Evolutionary conservation across 73 alveolate genomes (phyloP), one percentile per base, ranked within the genome.

Genomic region (Durusdinium trenchii): DNA sequence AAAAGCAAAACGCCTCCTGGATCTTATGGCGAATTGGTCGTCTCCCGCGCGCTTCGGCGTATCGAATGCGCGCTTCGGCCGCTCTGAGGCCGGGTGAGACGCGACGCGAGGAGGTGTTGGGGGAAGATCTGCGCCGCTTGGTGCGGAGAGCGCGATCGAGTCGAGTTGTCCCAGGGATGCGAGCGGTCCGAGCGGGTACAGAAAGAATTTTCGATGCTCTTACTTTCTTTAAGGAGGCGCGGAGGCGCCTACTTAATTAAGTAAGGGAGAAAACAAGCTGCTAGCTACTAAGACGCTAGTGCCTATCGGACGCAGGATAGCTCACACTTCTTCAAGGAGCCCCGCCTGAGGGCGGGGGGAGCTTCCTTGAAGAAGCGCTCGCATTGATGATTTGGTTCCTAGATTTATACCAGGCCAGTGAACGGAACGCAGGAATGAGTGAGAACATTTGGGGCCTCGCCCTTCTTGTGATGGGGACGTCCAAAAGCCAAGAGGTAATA

Each of bases 21-120:
- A n/a, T n/a, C n/a, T n/a, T n/a, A n/a, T n/a, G n/a, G n/a, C n/a
- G n/a, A n/a, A n/a, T 60, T 60, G 73, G 30, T 60, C 0, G 30
- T 32, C 3, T 60, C 73, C 73, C 30, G 73, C 73, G 30, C 73
- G 1, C 30, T 60, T 23, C 3, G 1, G 18, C 73, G 81, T 42
- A 18, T 42, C 81, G 79, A 9, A n/a, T n/a, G 73, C 73, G 30
- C 73, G 1, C 30, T 60, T 23, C 3, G 1, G 18, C 73, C 43
- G 43, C 36, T 42, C 81, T 23, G 16, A 87, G 95, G 95, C 85
- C 95, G 16, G 69, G 86, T 18, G 71, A 87, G 75, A 2, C 85
- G 69, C 57, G 45, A 9, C 84, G 95, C 47, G 95, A 87, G 35
- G 95, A 61, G 75, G 95, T 87, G 6, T 46, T 30, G 10, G 95